Evolutionary conservation across 345 rosid species (phyloP), one percentile per base, ranked within the genome.

Genomic region (Boechera stricta): DNA sequence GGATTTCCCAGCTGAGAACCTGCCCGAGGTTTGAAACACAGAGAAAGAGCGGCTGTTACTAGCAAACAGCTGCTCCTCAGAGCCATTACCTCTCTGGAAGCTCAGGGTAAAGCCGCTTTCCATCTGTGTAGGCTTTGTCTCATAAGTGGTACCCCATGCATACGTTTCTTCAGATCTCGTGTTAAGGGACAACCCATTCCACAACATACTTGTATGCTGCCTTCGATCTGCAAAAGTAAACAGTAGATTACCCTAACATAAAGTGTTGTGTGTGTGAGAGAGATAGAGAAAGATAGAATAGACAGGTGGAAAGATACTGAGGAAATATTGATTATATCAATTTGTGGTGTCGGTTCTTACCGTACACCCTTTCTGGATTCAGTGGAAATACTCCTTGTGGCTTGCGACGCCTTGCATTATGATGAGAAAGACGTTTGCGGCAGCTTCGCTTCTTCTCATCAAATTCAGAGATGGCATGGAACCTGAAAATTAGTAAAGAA

Each of bases 321-420:
- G 82, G 70, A 32, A 39, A 53, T 32, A 69, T 10, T 5, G 60
- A 16, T 16, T 31, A 2, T 35, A 60, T 39, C 5, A 33, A 58
- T 39, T 31, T 69, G 45, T 24, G 71, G 47, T 71, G 62, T 71
- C 5, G 56, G 48, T 57, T 56, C 64, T 42, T 66, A 78, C 81
- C 69, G 56, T 51, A 66, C n/a, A 85, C 82, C 47, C 87, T 78
- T 44, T 85, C 83, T 45, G 89, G 79, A 77, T 76, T 87, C 29
- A 85, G 54, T 48, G 80, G 89, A 57, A 82, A 67, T 2, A 85
- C 78, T 61, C 86, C 96, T 26, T 84, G 98, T 64, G 96, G 90
- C 80, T 89, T 95, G 76, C 99, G 96, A 41, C 98, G 95, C 83
- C 99, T 85, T 10, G 97, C 99, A 86, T 95, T 95, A 76, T 95